Evolutionary conservation across 1,139 yeast species (phyloP), one percentile per base, ranked within the genome.

Genomic region (Candida mesenterica): DNA sequence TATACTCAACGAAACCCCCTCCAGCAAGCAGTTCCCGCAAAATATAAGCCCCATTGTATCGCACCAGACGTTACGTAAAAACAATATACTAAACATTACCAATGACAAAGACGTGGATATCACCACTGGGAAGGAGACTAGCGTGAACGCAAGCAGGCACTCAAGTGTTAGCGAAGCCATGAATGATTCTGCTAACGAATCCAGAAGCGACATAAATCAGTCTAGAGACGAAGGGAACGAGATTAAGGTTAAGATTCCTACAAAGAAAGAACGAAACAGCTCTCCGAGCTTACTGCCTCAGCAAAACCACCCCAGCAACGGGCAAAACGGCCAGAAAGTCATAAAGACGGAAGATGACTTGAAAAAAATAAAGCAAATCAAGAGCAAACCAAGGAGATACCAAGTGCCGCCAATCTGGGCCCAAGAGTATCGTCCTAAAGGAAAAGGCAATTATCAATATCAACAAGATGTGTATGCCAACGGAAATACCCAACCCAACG

Each of bases 361-460:
- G 22, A 43, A 37, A 15, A 45, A 39, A 32, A 39, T 55, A 30
- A 46, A 47, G 28, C 36, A 43, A 25, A 45, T 52, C 32, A 49
- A 43, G 20, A 46, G 51, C 6, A 80, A 81, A 52, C 95, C 95
- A 2, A 75, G 61, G 38, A 64, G 87, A 44, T 85, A 85, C 57
- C 60, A 60, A 6, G 66, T 63, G 22, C 87, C 87, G 3, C 95
- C 96, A 6, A 69, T 80, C 7, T 87, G 95, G 95, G 95, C 95
- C 0, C 84, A 75, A 48, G 82, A 77, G 53, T 85, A 84, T 79
- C 63, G 68, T 18, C 82, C 86, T 0, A 25, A 29, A 3, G 29
- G 34, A 5, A 29, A 33, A 12, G 33, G 39, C 8, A 23, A 34
- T 15, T 15, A 22, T 26, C 31, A 28, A 15, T 37, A 29, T 16